A percentile compares a stretch with the other conserved stretches of the same genome.
phyloP scores from a whole-genome alignment of 1,139 yeast genomes.

The Pichia sp. region DNA sequence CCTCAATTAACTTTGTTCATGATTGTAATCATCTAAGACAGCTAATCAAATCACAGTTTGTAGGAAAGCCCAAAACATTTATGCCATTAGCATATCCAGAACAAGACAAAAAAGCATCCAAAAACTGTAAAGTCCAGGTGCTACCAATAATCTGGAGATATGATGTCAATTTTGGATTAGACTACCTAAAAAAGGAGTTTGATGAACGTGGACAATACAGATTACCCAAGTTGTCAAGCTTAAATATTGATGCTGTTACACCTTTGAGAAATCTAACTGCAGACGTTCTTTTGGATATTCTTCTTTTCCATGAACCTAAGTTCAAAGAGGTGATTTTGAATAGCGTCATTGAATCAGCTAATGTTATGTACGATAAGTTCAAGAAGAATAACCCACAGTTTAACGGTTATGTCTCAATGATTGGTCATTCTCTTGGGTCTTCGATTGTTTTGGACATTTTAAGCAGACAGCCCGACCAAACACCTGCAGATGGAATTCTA shows the following conservation, averaged over 20 bases:
- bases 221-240: slow-evolving; percentile 59
- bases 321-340: slow-evolving; percentile 55
- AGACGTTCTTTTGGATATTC: slow-evolving; percentile 79
- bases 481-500: slow-evolving; percentile 20
- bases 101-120: slow-evolving; percentile 20
- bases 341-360: slow-evolving; percentile 64
- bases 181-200: slow-evolving; percentile 26
- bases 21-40: slow-evolving; percentile 67
- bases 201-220: slow-evolving; percentile 29
- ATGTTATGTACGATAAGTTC: slow-evolving; percentile 55
- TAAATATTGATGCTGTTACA: slow-evolving; percentile 74
- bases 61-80: slow-evolving; percentile 33
- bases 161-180: slow-evolving; percentile 51
- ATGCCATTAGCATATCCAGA: slow-evolving; percentile 29
- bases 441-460: slow-evolving; percentile 76
- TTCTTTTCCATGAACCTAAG: slow-evolving; percentile 74
- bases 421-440: slow-evolving; percentile 92
- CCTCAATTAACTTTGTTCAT: slow-evolving; percentile 80
- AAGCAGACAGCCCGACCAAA: slow-evolving; percentile 42
- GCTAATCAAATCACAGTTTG: slow-evolving; percentile 50
- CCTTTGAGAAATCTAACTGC: slow-evolving; percentile 73
- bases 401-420: slow-evolving; percentile 67
- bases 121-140: slow-evolving; percentile 62
- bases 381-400: slow-evolving; percentile 62
- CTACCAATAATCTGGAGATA: slow-evolving; percentile 77